These are phyloP conservation scores for Suhomyces wounanorum DNA, from an alignment of 1,139 yeast species.

Conservation along the genomic window DNA sequence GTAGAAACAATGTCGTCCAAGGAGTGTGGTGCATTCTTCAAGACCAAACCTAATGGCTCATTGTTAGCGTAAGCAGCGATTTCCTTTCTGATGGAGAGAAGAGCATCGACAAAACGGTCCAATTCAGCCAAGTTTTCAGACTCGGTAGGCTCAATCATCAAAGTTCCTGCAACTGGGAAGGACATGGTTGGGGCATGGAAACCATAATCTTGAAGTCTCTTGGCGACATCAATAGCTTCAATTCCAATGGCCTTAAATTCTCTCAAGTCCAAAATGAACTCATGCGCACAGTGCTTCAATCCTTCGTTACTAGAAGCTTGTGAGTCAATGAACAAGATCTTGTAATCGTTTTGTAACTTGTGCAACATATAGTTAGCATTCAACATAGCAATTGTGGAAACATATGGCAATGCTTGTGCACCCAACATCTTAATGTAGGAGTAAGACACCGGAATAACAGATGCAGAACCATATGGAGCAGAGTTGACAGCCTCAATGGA, in stretches of 20 bases:
- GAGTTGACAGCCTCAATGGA: slow-evolving; percentile 82
- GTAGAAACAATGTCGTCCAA: slow-evolving; percentile 70
- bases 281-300: slow-evolving; percentile 90
- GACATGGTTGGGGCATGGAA: slow-evolving; percentile 99
- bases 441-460: slow-evolving; percentile 90
- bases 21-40: slow-evolving; percentile 93
- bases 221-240: slow-evolving; percentile 96
- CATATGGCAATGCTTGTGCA: slow-evolving; percentile 75
- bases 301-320: slow-evolving; percentile 45
- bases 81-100: slow-evolving; percentile 80
- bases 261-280: slow-evolving; percentile 88
- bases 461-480: slow-evolving; percentile 95
- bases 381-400: slow-evolving; percentile 85
- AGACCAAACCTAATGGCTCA: slow-evolving; percentile 64
- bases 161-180: slow-evolving; percentile 96
- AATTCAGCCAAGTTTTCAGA: slow-evolving; percentile 86
- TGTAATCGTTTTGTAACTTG: slow-evolving; percentile 67
- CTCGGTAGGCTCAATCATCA: slow-evolving; percentile 98
- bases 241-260: slow-evolving; percentile 79
- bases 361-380: slow-evolving; percentile 95
- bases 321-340: slow-evolving; percentile 71
- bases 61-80: slow-evolving; percentile 75
- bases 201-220: slow-evolving; percentile 95
- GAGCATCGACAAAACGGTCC: slow-evolving; percentile 86
- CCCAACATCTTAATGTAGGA: slow-evolving; percentile 95